A percentile compares a stretch with the other conserved stretches of the same genome.
phyloP scores from a whole-genome alignment of 768 basidiomycete genomes.

The Sutorius australiensis region DNA sequence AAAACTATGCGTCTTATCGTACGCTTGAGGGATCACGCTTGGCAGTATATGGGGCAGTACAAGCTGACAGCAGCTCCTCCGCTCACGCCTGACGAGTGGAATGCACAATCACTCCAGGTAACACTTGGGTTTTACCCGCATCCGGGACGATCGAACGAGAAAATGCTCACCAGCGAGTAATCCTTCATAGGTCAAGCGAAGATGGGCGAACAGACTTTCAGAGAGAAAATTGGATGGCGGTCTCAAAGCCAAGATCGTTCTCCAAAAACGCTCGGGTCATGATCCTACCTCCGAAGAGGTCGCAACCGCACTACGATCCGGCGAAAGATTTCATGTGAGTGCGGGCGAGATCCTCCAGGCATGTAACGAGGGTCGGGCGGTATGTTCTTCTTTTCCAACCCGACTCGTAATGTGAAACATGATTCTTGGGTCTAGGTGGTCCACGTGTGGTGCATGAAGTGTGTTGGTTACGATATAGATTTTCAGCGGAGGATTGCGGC shows the following conservation, averaged over 20 bases:
- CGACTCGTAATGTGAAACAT: background rate
- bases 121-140: background rate
- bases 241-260: slow-evolving; percentile 2
- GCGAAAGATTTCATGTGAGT: background rate
- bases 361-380: slow-evolving; percentile 1
- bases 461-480: slow-evolving; percentile 8
- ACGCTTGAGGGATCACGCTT: slow-evolving; percentile 1
- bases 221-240: background rate
- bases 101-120: slow-evolving; percentile 1
- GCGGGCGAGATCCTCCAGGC: slow-evolving; percentile 5
- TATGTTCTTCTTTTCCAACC: background rate
- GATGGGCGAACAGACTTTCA: slow-evolving; percentile 2
- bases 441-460: too few relatives aligned
- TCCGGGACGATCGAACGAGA: too few relatives aligned
- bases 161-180: too few relatives aligned
- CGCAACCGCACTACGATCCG: background rate
- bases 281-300: slow-evolving; percentile 10
- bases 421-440: background rate
- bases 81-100: slow-evolving; percentile 5
- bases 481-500: slow-evolving; percentile 12
- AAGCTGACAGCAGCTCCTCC: slow-evolving; percentile 6
- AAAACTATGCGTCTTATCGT: background rate
- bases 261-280: slow-evolving; percentile 4
- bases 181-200: slow-evolving; percentile 10
- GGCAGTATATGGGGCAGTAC: slow-evolving; percentile 17